Percentiles rank a stretch among this genome's conserved stretches.
Evolutionary conservation across 805 yeast genomes (phyloP).

Genomic region (Zygosaccharomyces kombuchaensis): DNA sequence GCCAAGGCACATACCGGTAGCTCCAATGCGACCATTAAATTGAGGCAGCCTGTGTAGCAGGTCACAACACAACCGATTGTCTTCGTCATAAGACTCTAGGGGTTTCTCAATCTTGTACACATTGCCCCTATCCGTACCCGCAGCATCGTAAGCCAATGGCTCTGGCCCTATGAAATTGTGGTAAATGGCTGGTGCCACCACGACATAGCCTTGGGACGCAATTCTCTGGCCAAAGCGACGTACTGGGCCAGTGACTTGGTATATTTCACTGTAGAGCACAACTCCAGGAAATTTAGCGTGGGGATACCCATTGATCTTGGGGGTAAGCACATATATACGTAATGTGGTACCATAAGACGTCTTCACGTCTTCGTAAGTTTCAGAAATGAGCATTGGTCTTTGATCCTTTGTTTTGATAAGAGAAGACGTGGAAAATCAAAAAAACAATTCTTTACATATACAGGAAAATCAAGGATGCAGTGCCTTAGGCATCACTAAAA

Average conservation of each 20-base stretch:
- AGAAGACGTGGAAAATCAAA: neutral
- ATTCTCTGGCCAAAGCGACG: slow-evolving; percentile 70
- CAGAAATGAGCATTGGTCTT: slow-evolving; percentile 58
- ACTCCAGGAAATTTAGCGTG: slow-evolving; percentile 78
- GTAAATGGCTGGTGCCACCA: slow-evolving; percentile 74
- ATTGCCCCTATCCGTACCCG: slow-evolving; percentile 76
- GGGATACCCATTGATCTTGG: slow-evolving; percentile 69
- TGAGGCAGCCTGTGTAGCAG: slow-evolving; percentile 54
- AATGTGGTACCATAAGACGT: slow-evolving; percentile 65
- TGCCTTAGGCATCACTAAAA: slow-evolving; percentile 30
- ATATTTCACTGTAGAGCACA: slow-evolving; percentile 71
- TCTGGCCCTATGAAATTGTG: slow-evolving; percentile 66
- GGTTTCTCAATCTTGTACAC: slow-evolving; percentile 62
- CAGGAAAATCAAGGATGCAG: neutral
- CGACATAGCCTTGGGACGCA: slow-evolving; percentile 76
- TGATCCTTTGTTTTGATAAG: neutral
- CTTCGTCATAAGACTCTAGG: slow-evolving; percentile 71
- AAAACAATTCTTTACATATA: neutral
- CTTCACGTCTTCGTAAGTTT: slow-evolving; percentile 55
- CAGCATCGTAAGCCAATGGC: slow-evolving; percentile 62
- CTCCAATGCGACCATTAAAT: slow-evolving; percentile 66
- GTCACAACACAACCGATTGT: slow-evolving; percentile 58
- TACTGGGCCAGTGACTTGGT: slow-evolving; percentile 82
- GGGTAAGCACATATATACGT: slow-evolving; percentile 63
- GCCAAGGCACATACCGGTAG: slow-evolving; percentile 85